A percentile compares a stretch with the other conserved stretches of the same genome.
Evolutionary conservation across 371 early-diverging fungal species (phyloP).

Genomic region (Funneliformis caledonium): DNA sequence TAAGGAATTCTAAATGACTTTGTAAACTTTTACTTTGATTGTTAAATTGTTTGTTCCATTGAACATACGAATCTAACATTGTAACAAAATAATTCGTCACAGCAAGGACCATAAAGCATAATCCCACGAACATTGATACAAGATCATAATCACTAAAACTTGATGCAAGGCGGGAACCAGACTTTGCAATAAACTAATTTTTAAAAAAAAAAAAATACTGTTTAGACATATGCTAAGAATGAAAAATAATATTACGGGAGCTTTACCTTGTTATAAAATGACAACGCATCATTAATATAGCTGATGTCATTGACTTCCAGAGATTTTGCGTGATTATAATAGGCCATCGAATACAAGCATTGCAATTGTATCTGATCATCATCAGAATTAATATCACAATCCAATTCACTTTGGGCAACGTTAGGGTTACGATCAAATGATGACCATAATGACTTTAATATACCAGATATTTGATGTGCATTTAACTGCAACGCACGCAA

Average conservation of each 20-base stretch:
- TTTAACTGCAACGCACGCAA: constrained; percentile 63
- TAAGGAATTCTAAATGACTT: neutral
- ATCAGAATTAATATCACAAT: constrained; percentile 23
- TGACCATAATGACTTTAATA: constrained; percentile 51
- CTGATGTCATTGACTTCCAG: constrained; percentile 14
- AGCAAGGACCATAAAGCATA: constrained; percentile 37
- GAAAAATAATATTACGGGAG: neutral
- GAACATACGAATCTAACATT: neutral
- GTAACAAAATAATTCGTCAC: neutral
- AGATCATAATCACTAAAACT: constrained; percentile 64
- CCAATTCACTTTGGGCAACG: constrained; percentile 15
- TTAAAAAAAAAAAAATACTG: neutral
- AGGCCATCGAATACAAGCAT: constrained; percentile 23
- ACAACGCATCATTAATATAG: constrained; percentile 39
- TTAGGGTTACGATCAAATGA: constrained; percentile 43
- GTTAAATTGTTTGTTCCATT: neutral
- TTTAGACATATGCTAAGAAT: constrained; percentile 16
- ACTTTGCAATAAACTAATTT: constrained; percentile 52
- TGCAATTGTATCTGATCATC: constrained; percentile 16
- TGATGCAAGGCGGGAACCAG: constrained; percentile 55
- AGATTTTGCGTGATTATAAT: constrained; percentile 39
- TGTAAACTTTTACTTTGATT: neutral
- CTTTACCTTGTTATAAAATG: constrained; percentile 49
- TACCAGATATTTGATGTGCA: constrained; percentile 64
- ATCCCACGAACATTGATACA: constrained; percentile 55